A percentile compares a stretch with the other conserved stretches of the same genome.
phyloP scores from a whole-genome alignment of 495 filamentous ascomycete genomes.

The Penicillium angulare region DNA sequence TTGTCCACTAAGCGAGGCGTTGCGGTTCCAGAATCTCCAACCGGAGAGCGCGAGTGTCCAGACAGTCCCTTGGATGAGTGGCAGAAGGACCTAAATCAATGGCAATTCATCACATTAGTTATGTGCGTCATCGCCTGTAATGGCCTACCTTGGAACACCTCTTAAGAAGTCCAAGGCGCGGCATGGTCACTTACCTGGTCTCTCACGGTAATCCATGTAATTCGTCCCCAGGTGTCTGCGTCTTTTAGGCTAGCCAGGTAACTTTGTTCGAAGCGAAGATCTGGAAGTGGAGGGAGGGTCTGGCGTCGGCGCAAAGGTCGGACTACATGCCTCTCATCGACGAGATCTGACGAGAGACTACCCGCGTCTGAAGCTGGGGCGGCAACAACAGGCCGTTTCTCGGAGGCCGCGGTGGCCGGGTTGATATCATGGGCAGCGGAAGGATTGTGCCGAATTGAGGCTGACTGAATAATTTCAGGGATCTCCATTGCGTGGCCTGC shows the following conservation, averaged over 20 bases:
- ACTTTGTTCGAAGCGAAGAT: slow-evolving; percentile 95
- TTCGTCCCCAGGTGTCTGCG: slow-evolving; percentile 71
- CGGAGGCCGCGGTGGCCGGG: slow-evolving; percentile 68
- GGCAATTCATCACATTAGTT: not conserved
- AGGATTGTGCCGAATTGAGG: slow-evolving; percentile 67
- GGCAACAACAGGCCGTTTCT: slow-evolving; percentile 46
- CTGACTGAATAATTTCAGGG: slow-evolving; percentile 75
- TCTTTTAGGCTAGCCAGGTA: slow-evolving; percentile 81
- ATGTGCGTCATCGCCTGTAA: not conserved
- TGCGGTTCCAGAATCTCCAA: slow-evolving; percentile 81
- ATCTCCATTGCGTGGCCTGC: slow-evolving; percentile 55
- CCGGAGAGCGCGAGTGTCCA: slow-evolving; percentile 77
- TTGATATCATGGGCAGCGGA: slow-evolving; percentile 74
- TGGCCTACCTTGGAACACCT: too few relatives aligned
- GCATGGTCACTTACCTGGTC: slow-evolving; percentile 67
- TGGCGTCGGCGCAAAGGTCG: slow-evolving; percentile 50
- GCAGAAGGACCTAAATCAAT: slow-evolving; percentile 81
- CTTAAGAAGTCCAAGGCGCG: not conserved
- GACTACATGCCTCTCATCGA: slow-evolving; percentile 54
- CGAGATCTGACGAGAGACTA: slow-evolving; percentile 45
- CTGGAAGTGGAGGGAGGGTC: slow-evolving; percentile 80
- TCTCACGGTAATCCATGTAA: slow-evolving; percentile 78
- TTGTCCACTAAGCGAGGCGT: slow-evolving; percentile 64
- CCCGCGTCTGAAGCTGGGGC: slow-evolving; percentile 48
- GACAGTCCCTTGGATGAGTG: slow-evolving; percentile 77